These are phyloP conservation scores for Psophocarpus tetragonolobus DNA, from an alignment of 306 rosid genomes.

Conservation along the genomic window DNA sequence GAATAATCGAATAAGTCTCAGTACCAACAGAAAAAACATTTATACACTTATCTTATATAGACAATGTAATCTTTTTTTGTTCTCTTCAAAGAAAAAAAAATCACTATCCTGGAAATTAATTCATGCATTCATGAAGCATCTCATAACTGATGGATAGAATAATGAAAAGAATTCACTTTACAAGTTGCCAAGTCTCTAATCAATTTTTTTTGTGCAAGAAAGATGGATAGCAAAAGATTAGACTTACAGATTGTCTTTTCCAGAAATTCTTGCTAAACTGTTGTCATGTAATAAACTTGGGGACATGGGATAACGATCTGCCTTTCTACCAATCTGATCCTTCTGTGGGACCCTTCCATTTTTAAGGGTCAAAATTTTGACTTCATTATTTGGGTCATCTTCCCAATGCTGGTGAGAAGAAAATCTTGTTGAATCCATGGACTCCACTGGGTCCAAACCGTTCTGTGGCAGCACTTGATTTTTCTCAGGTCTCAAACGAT, in stretches of 20 bases:
- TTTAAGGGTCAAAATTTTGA: conserved; percentile 52
- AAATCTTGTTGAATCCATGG: conserved; percentile 55
- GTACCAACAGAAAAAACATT: background rate
- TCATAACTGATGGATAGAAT: background rate
- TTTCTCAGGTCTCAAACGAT: conserved; percentile 81
- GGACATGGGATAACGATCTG: conserved; percentile 71
- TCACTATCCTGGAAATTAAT: conserved; percentile 18
- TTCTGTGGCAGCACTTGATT: conserved; percentile 96
- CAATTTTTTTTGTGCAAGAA: background rate
- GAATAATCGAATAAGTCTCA: background rate
- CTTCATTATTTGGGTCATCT: conserved; percentile 61
- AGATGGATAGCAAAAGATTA: conserved; percentile 18
- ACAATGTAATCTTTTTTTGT: background rate
- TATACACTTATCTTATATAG: background rate
- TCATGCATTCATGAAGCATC: conserved; percentile 18
- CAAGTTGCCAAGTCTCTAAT: conserved; percentile 23
- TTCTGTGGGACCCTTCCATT: conserved; percentile 65
- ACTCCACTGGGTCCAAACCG: conserved; percentile 65
- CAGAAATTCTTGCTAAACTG: conserved; percentile 60
- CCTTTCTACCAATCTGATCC: conserved; percentile 61
- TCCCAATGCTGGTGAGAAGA: conserved; percentile 75
- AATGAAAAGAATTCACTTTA: conserved; percentile 17
- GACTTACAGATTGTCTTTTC: conserved; percentile 84
- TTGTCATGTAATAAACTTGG: conserved; percentile 89
- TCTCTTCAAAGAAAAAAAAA: background rate